Evolutionary conservation across 495 filamentous ascomycete species (phyloP), one percentile per base, ranked within the genome.

Genomic region (Hyaloscypha finlandica): DNA sequence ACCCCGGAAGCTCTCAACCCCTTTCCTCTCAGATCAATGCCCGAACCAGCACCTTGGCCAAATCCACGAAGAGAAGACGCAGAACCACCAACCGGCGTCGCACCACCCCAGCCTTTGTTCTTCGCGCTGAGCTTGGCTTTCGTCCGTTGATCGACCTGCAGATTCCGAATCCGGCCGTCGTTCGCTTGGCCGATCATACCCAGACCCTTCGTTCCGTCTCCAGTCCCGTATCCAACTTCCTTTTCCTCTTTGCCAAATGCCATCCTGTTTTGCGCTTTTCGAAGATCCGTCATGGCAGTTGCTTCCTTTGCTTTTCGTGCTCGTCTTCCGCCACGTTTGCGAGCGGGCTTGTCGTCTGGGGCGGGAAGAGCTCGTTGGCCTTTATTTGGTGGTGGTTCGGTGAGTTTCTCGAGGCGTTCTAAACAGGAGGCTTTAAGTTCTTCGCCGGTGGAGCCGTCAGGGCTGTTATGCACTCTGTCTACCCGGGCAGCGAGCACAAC

Each of bases 291-390:
- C 93, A 97, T 96, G 66, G 95, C 94, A 6, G 90, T 90, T 9
- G 94, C 93, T 80, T 97, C 96, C 83, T 99, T 99, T 66, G 94
- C 95, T 76, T 97, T 97, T 48, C 95, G 86, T 5, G 94, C 95
- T 67, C 94, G 85, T 32, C 96, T 84, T 57, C 95, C 95, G 76
- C 95, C 95, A 70, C 95, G 91, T 79, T 99, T 99, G 22, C 93
- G 82, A 19, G 92, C 88, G 16, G 92, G 95, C 77, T 98, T 99
- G 75, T 99, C 95, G 75, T 98, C 95, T 0, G 95, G 95, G 3
- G 92, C 93, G 11, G 95, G 95, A 9, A 99, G 85, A 0, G 95
- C 95, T 68, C 92, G 90, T 11, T 88, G 83, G 5, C 93, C 92
- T 73, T 94, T 92, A 78, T 95, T 97, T 2, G 92, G 91, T 3